phyloP scores from a whole-genome alignment of 371 early-diverging fungal genomes.

The Apophysomyces elegans region DNA sequence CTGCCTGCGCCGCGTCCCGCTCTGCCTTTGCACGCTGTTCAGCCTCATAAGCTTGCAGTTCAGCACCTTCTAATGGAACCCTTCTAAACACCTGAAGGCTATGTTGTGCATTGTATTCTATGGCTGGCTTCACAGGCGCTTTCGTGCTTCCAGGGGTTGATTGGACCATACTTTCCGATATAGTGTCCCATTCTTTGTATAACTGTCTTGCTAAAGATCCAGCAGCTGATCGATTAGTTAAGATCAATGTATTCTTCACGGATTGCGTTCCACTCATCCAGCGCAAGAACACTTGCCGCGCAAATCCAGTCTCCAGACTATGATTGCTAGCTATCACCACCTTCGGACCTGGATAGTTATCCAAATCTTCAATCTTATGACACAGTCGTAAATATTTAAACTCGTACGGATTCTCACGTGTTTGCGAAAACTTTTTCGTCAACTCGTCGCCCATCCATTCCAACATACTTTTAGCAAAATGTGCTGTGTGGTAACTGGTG shows the following conservation, averaged over 20 bases:
- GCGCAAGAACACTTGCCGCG: slow-evolving; percentile 76
- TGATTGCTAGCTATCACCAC: slow-evolving; percentile 84
- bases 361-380: slow-evolving; percentile 75
- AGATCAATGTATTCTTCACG: slow-evolving; percentile 65
- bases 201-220: slow-evolving; percentile 73
- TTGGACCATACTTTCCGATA: slow-evolving; percentile 17
- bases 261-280: slow-evolving; percentile 54
- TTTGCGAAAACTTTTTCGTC: slow-evolving; percentile 68
- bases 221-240: slow-evolving; percentile 80
- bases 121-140: slow-evolving; percentile 44
- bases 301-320: slow-evolving; percentile 82
- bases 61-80: slow-evolving; percentile 88
- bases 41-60: slow-evolving; percentile 71
- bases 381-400: slow-evolving; percentile 77
- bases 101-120: slow-evolving; percentile 53
- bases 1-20: slow-evolving; percentile 77
- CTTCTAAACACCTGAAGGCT: slow-evolving; percentile 52
- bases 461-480: slow-evolving; percentile 88
- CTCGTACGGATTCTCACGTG: slow-evolving; percentile 89
- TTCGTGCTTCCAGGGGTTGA: slow-evolving; percentile 17
- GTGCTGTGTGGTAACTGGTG: slow-evolving; percentile 74
- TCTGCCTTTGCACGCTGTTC: slow-evolving; percentile 67
- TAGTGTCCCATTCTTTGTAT: slow-evolving; percentile 70
- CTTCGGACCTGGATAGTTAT: slow-evolving; percentile 72
- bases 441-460: slow-evolving; percentile 97